A percentile compares a stretch with the other conserved stretches of the same genome.
Evolutionary conservation across 148 eudicot species (phyloP).

Genomic region (Rhododendron mucronatum): DNA sequence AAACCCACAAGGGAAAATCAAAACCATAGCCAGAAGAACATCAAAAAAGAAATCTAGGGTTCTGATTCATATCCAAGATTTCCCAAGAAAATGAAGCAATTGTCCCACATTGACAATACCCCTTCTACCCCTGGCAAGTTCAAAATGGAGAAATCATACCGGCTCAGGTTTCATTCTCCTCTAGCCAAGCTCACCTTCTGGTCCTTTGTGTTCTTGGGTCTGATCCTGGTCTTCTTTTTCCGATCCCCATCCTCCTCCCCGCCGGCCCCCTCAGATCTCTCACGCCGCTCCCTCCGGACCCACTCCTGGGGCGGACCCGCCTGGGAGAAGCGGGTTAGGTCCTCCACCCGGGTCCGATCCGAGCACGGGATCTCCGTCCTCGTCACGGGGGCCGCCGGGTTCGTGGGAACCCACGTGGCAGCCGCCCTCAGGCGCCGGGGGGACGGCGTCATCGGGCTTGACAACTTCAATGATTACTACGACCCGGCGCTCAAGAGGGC

Average conservation of each 20-base stretch:
- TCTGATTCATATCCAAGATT: constrained; percentile 27
- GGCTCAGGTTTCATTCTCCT: constrained; percentile 43
- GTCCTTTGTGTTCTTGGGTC: constrained; percentile 53
- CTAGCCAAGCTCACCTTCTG: constrained; percentile 58
- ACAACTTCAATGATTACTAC: constrained; percentile 76
- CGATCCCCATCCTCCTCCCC: constrained; percentile 37
- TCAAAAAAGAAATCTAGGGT: constrained; percentile 18
- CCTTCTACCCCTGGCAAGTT: constrained; percentile 66
- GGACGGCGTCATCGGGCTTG: constrained; percentile 73
- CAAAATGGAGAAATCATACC: constrained; percentile 61
- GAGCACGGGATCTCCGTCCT: constrained; percentile 58
- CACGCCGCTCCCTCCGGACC: constrained; percentile 56
- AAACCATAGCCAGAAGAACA: no score
- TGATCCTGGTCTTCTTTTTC: constrained; percentile 36
- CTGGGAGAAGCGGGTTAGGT: constrained; percentile 69
- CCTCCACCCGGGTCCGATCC: constrained; percentile 50
- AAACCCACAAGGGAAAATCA: neutral
- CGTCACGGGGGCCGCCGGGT: constrained; percentile 85
- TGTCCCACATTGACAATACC: constrained; percentile 45
- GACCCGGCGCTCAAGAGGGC: constrained; percentile 66
- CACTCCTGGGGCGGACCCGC: constrained; percentile 58
- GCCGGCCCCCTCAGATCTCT: constrained; percentile 33
- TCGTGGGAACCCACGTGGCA: constrained; percentile 77
- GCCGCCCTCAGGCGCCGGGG: constrained; percentile 67
- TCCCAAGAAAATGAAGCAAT: constrained; percentile 28